A percentile compares a stretch with the other conserved stretches of the same genome.
Evolutionary conservation across 192 early-diverging fungal genomes (phyloP).

Genomic region (Mortierella hygrophila): DNA sequence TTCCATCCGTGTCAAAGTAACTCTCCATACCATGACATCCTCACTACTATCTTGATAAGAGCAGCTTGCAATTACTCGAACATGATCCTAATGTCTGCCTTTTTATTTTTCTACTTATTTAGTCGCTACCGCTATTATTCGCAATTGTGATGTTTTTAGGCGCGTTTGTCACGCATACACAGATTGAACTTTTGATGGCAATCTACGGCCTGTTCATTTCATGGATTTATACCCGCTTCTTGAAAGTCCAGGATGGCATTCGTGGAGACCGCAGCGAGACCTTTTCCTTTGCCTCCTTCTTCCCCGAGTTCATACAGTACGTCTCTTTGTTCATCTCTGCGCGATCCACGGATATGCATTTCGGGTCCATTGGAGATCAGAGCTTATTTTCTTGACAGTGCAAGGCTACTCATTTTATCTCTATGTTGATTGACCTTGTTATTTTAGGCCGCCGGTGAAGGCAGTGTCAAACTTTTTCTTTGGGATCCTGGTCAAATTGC

Average conservation of each 20-base stretch:
- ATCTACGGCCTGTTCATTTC: conserved; percentile 78
- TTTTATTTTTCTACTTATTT: background rate
- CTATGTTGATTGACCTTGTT: background rate
- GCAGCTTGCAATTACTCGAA: no score
- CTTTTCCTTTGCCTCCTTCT: conserved; percentile 92
- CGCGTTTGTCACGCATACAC: conserved; percentile 62
- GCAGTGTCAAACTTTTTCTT: conserved; percentile 72
- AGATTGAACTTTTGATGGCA: conserved; percentile 76
- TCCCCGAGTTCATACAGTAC: conserved; percentile 86
- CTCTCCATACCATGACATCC: conserved; percentile 30
- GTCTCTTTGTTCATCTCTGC: conserved; percentile 6
- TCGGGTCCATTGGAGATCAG: conserved; percentile 28
- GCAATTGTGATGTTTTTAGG: conserved; percentile 55
- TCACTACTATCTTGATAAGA: background rate
- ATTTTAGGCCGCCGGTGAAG: conserved; percentile 69
- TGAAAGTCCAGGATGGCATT: conserved; percentile 83
- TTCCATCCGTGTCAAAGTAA: conserved; percentile 84
- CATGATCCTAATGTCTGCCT: no score
- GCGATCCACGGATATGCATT: no score
- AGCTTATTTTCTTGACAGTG: background rate
- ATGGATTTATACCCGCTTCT: conserved; percentile 91
- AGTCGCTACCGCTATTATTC: conserved; percentile 66
- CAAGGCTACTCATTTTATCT: background rate
- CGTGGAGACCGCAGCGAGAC: conserved; percentile 90
- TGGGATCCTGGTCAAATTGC: conserved; percentile 66